These are phyloP conservation scores for Hibiscus mutabilis DNA, from an alignment of 345 rosid genomes.

Conservation along the genomic window DNA sequence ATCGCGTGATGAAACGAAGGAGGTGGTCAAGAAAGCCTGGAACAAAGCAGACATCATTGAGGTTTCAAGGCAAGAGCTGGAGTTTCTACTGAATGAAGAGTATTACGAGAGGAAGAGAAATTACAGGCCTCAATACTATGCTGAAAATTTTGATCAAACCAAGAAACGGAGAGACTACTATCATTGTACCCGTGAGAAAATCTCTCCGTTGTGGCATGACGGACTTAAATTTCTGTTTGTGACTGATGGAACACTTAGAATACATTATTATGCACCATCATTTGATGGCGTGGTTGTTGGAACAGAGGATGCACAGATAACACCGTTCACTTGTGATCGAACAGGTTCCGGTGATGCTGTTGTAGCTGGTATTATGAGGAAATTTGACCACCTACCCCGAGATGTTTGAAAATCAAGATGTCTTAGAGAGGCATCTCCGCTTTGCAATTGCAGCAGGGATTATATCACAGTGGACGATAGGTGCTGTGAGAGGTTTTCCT, in stretches of 20 bases:
- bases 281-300: slow-evolving; percentile 75
- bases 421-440: slow-evolving; percentile 76
- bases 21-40: slow-evolving; percentile 65
- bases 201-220: slow-evolving; percentile 79
- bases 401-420: slow-evolving; percentile 69
- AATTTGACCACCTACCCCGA: slow-evolving; percentile 70
- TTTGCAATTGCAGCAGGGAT: slow-evolving; percentile 79
- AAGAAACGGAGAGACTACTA: slow-evolving; percentile 55
- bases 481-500: slow-evolving; percentile 84
- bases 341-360: slow-evolving; percentile 97
- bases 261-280: slow-evolving; percentile 65
- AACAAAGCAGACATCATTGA: slow-evolving; percentile 62
- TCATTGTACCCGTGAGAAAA: slow-evolving; percentile 68
- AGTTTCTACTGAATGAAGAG: slow-evolving; percentile 81
- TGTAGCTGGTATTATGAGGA: slow-evolving; percentile 87
- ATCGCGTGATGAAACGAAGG: slow-evolving; percentile 62
- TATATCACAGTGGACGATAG: slow-evolving; percentile 97
- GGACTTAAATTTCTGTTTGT: slow-evolving; percentile 67
- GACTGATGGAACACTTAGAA: slow-evolving; percentile 79
- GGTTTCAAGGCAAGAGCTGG: slow-evolving; percentile 78
- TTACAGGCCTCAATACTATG: slow-evolving; percentile 70
- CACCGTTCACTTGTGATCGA: slow-evolving; percentile 86
- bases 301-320: slow-evolving; percentile 82
- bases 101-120: slow-evolving; percentile 52
- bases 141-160: slow-evolving; percentile 60